phyloP scores from a whole-genome alignment of 177 flowering plant species.

The Tripterygium wilfordii region DNA sequence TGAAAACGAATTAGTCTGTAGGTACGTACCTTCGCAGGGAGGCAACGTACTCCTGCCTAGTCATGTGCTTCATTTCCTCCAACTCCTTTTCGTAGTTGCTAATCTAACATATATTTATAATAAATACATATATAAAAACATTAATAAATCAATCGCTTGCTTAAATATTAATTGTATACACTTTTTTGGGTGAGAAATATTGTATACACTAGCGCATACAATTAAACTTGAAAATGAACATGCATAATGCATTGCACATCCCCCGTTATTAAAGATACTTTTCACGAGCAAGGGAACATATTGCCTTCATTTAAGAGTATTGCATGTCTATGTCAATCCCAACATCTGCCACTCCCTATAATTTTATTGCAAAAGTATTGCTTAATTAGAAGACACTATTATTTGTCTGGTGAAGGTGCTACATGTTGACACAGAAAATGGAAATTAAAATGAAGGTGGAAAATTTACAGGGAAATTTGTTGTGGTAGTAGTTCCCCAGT shows the following conservation, averaged over 20 bases:
- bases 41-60: conserved; percentile 90
- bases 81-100: conserved; percentile 68
- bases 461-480: conserved; percentile 84
- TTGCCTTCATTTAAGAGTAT: no score
- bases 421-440: no score
- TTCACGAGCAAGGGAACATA: conserved; percentile 2
- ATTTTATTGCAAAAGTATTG: no score
- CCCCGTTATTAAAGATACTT: conserved; percentile 6
- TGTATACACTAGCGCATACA: no score
- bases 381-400: background rate
- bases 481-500: conserved; percentile 91
- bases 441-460: background rate
- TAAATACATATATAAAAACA: no score
- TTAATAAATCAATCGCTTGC: no score
- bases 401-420: background rate
- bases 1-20: background rate
- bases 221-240: no score
- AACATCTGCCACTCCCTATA: conserved; percentile 1
- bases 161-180: no score
- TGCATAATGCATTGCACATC: no score
- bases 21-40: conserved; percentile 72
- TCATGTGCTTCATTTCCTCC: conserved; percentile 97
- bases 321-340: background rate
- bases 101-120: conserved; percentile 14
- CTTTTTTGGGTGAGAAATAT: no score